Percentiles rank a stretch among this genome's conserved stretches.
phyloP scores from a whole-genome alignment of 2,329 filamentous ascomycete species.

The Saccharata proteae region DNA sequence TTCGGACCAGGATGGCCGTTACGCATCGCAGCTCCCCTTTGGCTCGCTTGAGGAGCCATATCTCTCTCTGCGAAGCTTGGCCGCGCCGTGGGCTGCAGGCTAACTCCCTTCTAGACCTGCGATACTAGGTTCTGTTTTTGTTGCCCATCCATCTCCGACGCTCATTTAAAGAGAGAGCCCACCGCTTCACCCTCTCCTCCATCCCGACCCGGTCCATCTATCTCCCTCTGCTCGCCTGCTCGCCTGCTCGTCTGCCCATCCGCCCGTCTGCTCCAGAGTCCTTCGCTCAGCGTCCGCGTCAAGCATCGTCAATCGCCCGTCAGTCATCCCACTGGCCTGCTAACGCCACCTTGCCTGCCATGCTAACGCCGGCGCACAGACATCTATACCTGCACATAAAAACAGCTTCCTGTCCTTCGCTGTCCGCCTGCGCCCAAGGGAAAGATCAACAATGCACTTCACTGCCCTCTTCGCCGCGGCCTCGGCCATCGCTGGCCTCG shows the following conservation, averaged over 20 bases:
- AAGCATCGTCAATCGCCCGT: slow-evolving; percentile 7
- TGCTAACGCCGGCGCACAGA: slow-evolving; percentile 1
- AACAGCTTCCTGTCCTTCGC: no score
- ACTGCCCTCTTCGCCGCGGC: slow-evolving; percentile 5
- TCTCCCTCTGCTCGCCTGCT: slow-evolving; percentile 4
- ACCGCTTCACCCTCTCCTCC: slow-evolving; percentile 3
- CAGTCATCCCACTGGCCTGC: slow-evolving; percentile 2
- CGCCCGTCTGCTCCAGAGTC: not conserved
- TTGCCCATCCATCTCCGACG: slow-evolving; percentile 5
- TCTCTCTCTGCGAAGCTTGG: no score
- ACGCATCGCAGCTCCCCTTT: no score
- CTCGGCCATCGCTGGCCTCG: slow-evolving; percentile 6
- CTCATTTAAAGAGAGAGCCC: slow-evolving; percentile 8
- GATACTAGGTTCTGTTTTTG: slow-evolving; percentile 6
- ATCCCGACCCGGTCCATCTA: slow-evolving; percentile 2
- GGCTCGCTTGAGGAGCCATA: no score
- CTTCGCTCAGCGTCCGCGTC: slow-evolving; percentile 3
- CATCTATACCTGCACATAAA: slow-evolving; percentile 4
- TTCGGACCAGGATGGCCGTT: no score
- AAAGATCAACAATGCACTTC: slow-evolving; percentile 9
- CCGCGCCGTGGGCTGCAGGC: no score
- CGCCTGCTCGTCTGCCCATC: slow-evolving; percentile 1
- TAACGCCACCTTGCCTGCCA: slow-evolving; percentile 6
- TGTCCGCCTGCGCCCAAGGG: no score
- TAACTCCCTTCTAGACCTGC: slow-evolving; percentile 9